Percentiles rank a stretch among this genome's conserved stretches.
phyloP scores from a whole-genome alignment of 371 early-diverging fungal species.

The Mortierella sp. region DNA sequence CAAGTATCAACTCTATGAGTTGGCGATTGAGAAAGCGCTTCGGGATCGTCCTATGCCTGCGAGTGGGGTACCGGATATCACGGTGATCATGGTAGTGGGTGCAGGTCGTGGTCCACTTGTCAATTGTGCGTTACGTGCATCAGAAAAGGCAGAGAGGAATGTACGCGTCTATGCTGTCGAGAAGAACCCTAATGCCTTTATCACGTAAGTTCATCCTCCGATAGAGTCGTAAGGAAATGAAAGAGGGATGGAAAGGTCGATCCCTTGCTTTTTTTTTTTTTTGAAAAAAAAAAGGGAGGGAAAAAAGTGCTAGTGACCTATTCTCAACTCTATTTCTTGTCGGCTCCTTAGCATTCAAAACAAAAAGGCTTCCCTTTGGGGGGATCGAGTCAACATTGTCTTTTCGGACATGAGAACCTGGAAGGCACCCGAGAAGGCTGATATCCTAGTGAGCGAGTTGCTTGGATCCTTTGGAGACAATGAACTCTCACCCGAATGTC shows the following conservation, averaged over 20 bases:
- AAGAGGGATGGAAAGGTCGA: neutral
- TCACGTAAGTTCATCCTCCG: slow-evolving; percentile 74
- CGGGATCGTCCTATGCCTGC: slow-evolving; percentile 33
- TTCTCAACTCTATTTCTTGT: neutral
- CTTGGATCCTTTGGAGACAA: slow-evolving; percentile 97
- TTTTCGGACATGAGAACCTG: slow-evolving; percentile 93
- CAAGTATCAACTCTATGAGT: slow-evolving; percentile 92
- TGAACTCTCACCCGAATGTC: slow-evolving; percentile 96
- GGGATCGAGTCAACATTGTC: slow-evolving; percentile 80
- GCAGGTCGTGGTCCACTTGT: slow-evolving; percentile 87
- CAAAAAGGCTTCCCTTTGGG: slow-evolving; percentile 82
- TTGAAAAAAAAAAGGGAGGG: neutral
- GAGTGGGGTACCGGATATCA: slow-evolving; percentile 35
- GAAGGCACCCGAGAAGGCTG: slow-evolving; percentile 83
- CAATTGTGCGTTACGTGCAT: slow-evolving; percentile 83
- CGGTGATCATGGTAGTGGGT: slow-evolving; percentile 89
- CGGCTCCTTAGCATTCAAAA: slow-evolving; percentile 72
- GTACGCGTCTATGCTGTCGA: slow-evolving; percentile 89
- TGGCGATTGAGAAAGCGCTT: slow-evolving; percentile 59
- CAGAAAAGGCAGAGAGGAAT: slow-evolving; percentile 69
- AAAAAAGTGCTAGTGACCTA: slow-evolving; percentile 5
- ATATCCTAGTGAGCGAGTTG: slow-evolving; percentile 91
- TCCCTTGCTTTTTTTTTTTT: neutral
- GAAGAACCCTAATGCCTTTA: slow-evolving; percentile 95
- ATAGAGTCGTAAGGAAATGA: too few species aligned